Base-by-base conservation (phyloP, 2,329 filamentous ascomycete genomes). In the Aspergillus sp. region DNA sequence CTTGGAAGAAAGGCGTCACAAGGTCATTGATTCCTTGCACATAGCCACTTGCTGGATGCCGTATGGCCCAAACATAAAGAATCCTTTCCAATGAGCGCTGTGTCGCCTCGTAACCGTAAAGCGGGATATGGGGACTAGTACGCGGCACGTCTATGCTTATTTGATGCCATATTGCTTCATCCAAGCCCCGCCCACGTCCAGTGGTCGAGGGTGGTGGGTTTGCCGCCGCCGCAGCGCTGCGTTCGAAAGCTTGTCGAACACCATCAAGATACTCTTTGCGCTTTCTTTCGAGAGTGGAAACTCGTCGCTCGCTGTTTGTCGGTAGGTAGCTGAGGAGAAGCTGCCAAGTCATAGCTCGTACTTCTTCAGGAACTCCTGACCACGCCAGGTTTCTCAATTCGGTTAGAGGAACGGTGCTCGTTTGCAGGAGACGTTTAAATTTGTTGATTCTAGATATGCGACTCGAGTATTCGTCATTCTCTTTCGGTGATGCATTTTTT, bases 291-390 rank as follows among this genome's bases (percentile, higher is more conserved):
- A 98, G 76, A 0, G 90, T 93, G 0, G 88, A 81, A 6, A 97
- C 88, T 46, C 94, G 82, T 53, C 93, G 80, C 66, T 98, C 94
- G 59, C 90, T 95, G 63, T 90, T 96, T n/a, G 91, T 94, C 1
- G 94, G 93, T 4, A 98, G 79, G 67, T 98, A 98, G 49, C 91
- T 93, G 20, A 98, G 81, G 17, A 98, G 77, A 20, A 98, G 77
- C 69, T 97, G 90, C 93, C 93, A 98, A n/a, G 91, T 93, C 86
- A 98, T 96, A 44, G 93, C 89, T 48, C 94, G 88, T 15, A 98
- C 90, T 72, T 98, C 94, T 59, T 89, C 85, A 0, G 93, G 94
- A 32, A 97, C 81, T 10, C 93, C 93, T 45, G 90, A 93, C 93
- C 94, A 98, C 25, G 93, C 90, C 27, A 90, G 77, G 49, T 89